Base-by-base conservation (phyloP, 352 stramenopile genomes). In the Pythium chondricola region DNA sequence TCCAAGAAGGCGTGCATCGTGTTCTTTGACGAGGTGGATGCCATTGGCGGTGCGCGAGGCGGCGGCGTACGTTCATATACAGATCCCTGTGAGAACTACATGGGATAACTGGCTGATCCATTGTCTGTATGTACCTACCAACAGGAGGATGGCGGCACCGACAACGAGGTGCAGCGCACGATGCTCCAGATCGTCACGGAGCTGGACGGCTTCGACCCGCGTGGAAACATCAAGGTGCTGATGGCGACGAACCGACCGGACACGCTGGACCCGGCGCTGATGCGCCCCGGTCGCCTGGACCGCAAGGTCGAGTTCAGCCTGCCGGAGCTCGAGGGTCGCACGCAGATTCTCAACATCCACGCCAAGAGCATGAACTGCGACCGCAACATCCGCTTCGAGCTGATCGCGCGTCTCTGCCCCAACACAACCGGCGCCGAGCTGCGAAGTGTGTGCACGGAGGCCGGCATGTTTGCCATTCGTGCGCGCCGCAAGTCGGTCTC, bases 171-270 rank as follows among this genome's bases (percentile, higher is more conserved):
- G 32, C 97, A 99, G 72, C 81, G 96, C 32, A 99, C 97, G 25
- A 99, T 99, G 97, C 84, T 99, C 44, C 95, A 99, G 78, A 98
- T 99, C 69, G 94, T 99, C 20, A 99, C 93, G 21, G 91, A 98
- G 76, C 81, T 99, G 6, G 97, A 99, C 71, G 97, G 97, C 29
- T 99, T 99, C 66, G 96, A 99, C 63, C 89, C 95, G 9, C 88
- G 96, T 42, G 96, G 95, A 20, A 99, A 99, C 78, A 99, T 99
- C 71, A 99, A 99, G 81, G 82, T 93, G 46, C 74, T 99, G 20
- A 98, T 98, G 93, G 96, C 96, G 17, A 99, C 96, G 20, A 99
- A 99, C 78, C 71, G 96, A 54, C 95, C 95, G 16, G 96, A 99
- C 66, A 98, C 92, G 21, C 71, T 99, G 24, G 95, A 99, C 65